Base-by-base conservation (phyloP, 1,284 basidiomycete species). In the Exobasidium cylindrosporum region DNA sequence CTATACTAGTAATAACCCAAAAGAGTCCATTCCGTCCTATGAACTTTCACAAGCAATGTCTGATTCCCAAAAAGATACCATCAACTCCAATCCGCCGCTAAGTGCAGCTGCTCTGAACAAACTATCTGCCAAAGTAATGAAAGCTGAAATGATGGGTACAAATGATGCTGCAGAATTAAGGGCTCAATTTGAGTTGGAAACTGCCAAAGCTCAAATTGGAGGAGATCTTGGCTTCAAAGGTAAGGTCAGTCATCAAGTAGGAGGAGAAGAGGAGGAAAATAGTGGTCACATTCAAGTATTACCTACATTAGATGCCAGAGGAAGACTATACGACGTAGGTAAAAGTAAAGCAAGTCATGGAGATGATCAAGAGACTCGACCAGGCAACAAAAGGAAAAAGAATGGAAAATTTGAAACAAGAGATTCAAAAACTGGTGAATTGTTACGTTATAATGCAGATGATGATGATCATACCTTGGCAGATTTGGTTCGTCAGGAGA, bases 401-500 rank as follows among this genome's bases (percentile, higher is more conserved):
- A 29, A 31, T 49, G 23, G 55, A 26, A 21, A 83, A 87, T 88
- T 94, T 63, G 92, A 96, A 80, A 92, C 90, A 1, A 88, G 88
- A 61, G 92, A 97, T 77, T 84, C 85, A 17, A 90, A 89, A 79
- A 92, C 73, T 1, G 74, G 73, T 32, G 44, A 66, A 35, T 54
- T 70, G 29, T 40, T 74, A 4, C 68, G 72, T 1, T 71, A 72
- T 57, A 69, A 70, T 44, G 68, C 54, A 31, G 92, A 97, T 73
- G 95, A 97, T 74, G 93, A 97, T 77, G 84, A 85, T 0, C 84
- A 87, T 30, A 90, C 91, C 0, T 84, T 98, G 2, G 89, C 89
- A 2, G 95, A 99, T 74, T 87, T 99, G 83, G 84, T 98, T 44
- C 86, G 95, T 10, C 91, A 97, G 78, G 96, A 99, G 80, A 85